Evolutionary conservation across 2,329 filamentous ascomycete genomes (phyloP), one percentile per base, ranked within the genome.

Genomic region (Colletotrichum somersetense): DNA sequence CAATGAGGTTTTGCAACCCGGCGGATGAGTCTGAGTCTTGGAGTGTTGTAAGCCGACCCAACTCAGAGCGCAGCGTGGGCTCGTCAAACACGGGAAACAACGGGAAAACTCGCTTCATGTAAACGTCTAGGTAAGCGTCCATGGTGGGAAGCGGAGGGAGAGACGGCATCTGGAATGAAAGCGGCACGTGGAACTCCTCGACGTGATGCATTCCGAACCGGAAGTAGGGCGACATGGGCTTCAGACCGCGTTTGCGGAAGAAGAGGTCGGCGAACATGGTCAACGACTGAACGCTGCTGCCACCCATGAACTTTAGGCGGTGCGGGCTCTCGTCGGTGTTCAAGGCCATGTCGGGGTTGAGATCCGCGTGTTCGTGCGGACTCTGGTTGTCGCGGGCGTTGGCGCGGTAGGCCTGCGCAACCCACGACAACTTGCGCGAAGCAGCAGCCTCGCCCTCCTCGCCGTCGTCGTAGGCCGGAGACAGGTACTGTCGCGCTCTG

Each of bases 231-330:
- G 73, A 71, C 4, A 75, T 42, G 0, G 75, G 74, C 33, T 46
- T 67, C 5, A 77, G 70, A 3, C 76, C 72, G 46, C 74, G 71
- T 38, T 70, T 62, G 20, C 69, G 55, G 14, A 77, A 74, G 66
- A 75, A 71, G 18, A 78, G 61, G 35, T 78, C 77, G 50, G 77
- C 74, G 46, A 78, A 78, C 48, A 65, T 66, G 40, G 71, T 75
- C 3, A 78, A 66, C 14, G 75, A 76, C 61, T 78, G 76, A 1
- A 78, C 35, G 35, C 76, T 78, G 56, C 75, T 76, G 33, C 72
- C 75, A 14, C 74, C 74, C 61, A 76, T 71, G 57, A 73, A 74
- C 72, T 75, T 74, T 55, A 76, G 68, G 52, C 69, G 66, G 67
- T 77, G 61, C 16, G 74, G 38, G 18, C 66, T 76, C 42, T 74